Percentiles rank a stretch among this genome's conserved stretches.
phyloP scores from a whole-genome alignment of 192 early-diverging fungal species.

The Paraglomus occultum region DNA sequence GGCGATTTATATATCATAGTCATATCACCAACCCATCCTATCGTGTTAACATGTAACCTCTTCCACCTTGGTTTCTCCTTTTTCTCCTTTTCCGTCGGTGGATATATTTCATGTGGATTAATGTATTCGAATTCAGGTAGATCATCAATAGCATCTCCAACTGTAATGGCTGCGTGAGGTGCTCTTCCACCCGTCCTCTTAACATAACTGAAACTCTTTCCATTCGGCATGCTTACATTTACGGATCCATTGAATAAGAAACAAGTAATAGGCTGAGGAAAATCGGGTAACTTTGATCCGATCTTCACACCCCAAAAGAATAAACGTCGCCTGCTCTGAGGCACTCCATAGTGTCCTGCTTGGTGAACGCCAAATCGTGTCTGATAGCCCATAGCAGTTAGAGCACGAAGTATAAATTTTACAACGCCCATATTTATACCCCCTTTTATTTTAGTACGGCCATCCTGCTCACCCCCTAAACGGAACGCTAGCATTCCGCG shows the following conservation, averaged over 20 bases:
- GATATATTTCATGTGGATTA: slow-evolving; percentile 50
- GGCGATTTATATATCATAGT: slow-evolving; percentile 37
- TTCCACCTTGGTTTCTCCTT: slow-evolving; percentile 29
- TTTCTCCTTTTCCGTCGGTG: slow-evolving; percentile 34
- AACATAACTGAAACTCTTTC: slow-evolving; percentile 41
- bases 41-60: slow-evolving; percentile 11
- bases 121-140: slow-evolving; percentile 66
- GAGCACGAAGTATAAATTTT: slow-evolving; percentile 62
- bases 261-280: slow-evolving; percentile 56
- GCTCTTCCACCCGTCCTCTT: slow-evolving; percentile 47
- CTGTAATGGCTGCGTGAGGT: slow-evolving; percentile 54
- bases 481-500: slow-evolving; percentile 53
- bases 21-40: slow-evolving; percentile 47
- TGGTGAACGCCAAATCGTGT: slow-evolving; percentile 62
- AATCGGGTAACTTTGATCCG: slow-evolving; percentile 51
- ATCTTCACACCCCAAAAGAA: slow-evolving; percentile 65
- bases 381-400: slow-evolving; percentile 69
- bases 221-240: slow-evolving; percentile 45
- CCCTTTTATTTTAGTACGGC: slow-evolving; percentile 44
- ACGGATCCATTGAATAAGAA: slow-evolving; percentile 45
- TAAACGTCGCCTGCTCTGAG: slow-evolving; percentile 63
- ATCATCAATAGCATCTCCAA: slow-evolving; percentile 66
- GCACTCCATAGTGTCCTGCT: slow-evolving; percentile 60
- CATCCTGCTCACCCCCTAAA: slow-evolving; percentile 59
- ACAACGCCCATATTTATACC: slow-evolving; percentile 62